phyloP scores from a whole-genome alignment of 2,329 filamentous ascomycete species.

The Boeremia exigua region DNA sequence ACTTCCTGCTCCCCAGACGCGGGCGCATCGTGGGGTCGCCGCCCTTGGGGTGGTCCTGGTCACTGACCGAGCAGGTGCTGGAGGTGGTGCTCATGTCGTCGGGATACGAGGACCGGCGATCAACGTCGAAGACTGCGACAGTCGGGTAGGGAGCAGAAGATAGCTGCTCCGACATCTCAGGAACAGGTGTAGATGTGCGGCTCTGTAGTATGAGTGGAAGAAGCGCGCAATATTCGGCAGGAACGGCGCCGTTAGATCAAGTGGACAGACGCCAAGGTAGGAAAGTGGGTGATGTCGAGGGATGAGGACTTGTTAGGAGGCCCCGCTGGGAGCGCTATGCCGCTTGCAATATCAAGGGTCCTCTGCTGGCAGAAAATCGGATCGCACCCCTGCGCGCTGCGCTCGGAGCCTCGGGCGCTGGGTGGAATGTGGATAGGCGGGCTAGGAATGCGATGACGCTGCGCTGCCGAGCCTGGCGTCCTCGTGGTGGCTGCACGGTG shows the following conservation, averaged over 20 bases:
- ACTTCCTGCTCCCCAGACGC: constrained; percentile 74
- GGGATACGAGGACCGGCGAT: constrained; percentile 31
- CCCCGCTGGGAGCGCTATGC: constrained; percentile 23
- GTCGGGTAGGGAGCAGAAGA: constrained; percentile 37
- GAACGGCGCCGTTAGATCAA: constrained; percentile 31
- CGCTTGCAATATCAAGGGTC: constrained; percentile 27
- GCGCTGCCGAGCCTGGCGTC: constrained; percentile 11
- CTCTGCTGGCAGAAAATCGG: constrained; percentile 23
- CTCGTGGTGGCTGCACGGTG: constrained; percentile 21
- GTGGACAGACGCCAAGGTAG: constrained; percentile 33
- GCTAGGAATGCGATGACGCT: constrained; percentile 18
- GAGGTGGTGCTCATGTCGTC: constrained; percentile 48
- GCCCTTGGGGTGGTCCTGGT: constrained; percentile 39
- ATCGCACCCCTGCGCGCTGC: constrained; percentile 23
- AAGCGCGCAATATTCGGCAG: constrained; percentile 21
- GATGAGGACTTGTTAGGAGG: constrained; percentile 25
- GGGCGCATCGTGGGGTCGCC: constrained; percentile 65
- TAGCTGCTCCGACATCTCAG: constrained; percentile 28
- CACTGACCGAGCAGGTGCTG: constrained; percentile 54
- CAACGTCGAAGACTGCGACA: constrained; percentile 26
- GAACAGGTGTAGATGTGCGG: constrained; percentile 19
- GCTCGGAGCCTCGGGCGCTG: constrained; percentile 19
- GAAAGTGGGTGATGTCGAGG: constrained; percentile 30
- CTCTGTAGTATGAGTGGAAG: constrained; percentile 25
- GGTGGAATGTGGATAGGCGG: constrained; percentile 17